Evolutionary conservation across 108 stramenopile species (phyloP).

Genomic region (Pseudonitzschia delicatissima): DNA sequence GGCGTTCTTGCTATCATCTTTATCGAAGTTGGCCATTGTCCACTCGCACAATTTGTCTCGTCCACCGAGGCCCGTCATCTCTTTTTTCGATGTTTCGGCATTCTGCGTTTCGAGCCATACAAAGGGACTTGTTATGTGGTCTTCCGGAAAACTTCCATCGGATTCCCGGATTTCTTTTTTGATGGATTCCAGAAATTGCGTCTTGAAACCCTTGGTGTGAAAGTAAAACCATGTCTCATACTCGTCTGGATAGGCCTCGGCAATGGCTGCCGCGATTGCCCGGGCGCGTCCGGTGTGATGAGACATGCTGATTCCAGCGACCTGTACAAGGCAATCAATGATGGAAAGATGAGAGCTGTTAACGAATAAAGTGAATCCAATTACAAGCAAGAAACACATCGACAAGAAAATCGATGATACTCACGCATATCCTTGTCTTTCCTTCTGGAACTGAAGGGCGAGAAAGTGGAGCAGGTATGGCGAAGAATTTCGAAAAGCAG

Average conservation of each 20-base stretch:
- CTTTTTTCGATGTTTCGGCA: not conserved
- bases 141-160: not conserved
- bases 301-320: constrained; percentile 10
- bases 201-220: not conserved
- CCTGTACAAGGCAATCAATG: not conserved
- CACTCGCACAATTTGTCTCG: constrained; percentile 11
- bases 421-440: constrained; percentile 5
- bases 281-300: constrained; percentile 19
- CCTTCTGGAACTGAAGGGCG: constrained; percentile 4
- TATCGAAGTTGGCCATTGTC: not conserved
- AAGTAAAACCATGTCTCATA: constrained; percentile 26
- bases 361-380: not conserved
- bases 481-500: not conserved
- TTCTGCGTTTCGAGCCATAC: not conserved
- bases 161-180: constrained; percentile 11
- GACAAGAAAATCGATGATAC: not conserved
- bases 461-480: not conserved
- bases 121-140: constrained; percentile 9
- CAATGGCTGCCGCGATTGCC: constrained; percentile 5
- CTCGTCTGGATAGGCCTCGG: constrained; percentile 14
- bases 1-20: not conserved
- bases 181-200: constrained; percentile 1
- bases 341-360: not conserved
- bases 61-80: constrained; percentile 8
- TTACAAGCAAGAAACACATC: not conserved